These are phyloP conservation scores for Ramaria rubella DNA, from an alignment of 768 basidiomycete species.

Conservation along the genomic window DNA sequence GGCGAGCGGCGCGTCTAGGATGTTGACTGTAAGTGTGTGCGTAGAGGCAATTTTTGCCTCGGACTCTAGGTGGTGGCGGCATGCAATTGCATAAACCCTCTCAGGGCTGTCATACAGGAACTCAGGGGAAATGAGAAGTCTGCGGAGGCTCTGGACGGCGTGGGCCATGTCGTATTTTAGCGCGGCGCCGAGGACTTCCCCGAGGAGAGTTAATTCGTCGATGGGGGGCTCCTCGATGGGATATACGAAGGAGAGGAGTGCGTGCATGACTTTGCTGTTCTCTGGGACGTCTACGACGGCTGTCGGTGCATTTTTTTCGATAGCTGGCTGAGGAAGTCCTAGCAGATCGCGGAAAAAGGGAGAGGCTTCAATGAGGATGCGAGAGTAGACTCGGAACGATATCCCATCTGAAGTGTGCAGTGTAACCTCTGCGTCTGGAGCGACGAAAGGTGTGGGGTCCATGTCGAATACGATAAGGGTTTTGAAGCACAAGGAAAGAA, in stretches of 20 bases:
- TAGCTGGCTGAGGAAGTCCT: conserved; percentile 46
- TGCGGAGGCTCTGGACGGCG: conserved; percentile 43
- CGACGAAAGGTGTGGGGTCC: conserved; percentile 19
- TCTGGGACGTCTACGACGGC: background rate
- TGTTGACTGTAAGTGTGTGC: conserved; percentile 45
- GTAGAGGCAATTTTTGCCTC: conserved; percentile 57
- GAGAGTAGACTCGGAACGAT: conserved; percentile 56
- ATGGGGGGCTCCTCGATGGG: too few relatives aligned
- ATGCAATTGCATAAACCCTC: conserved; percentile 67
- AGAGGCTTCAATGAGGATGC: conserved; percentile 56
- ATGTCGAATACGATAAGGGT: too few relatives aligned
- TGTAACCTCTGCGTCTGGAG: conserved; percentile 46
- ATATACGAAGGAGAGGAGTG: background rate
- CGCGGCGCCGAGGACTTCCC: conserved; percentile 44
- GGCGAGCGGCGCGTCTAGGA: conserved; percentile 50
- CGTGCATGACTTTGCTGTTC: background rate
- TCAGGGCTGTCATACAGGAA: conserved; percentile 45
- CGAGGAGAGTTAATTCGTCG: conserved; percentile 46
- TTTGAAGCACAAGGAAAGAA: too few relatives aligned
- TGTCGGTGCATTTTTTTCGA: background rate
- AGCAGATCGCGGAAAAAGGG: conserved; percentile 68
- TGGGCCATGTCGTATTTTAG: conserved; percentile 57
- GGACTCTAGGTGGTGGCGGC: conserved; percentile 54
- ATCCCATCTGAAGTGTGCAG: conserved; percentile 34
- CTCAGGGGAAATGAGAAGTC: conserved; percentile 40